These are phyloP conservation scores for Ceratocystis papillata DNA, from an alignment of 2,329 filamentous ascomycete genomes.

Conservation along the genomic window DNA sequence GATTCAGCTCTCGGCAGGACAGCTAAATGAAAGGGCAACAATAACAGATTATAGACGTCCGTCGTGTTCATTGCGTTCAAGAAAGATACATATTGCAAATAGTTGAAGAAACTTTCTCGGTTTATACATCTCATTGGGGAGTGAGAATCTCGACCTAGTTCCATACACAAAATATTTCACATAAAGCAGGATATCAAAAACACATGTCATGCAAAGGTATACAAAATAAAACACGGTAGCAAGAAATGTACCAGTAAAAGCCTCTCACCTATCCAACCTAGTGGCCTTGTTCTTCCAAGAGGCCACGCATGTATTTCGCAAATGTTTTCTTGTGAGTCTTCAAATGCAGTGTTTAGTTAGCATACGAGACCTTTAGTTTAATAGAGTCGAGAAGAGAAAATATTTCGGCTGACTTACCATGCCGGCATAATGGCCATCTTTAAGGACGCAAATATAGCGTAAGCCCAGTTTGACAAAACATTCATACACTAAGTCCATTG, in stretches of 20 bases:
- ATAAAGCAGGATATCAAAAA: not conserved
- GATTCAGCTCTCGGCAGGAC: not conserved
- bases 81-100: too few relatives aligned
- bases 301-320: slow-evolving; percentile 82
- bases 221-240: not conserved
- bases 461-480: slow-evolving; percentile 91
- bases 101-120: too few relatives aligned
- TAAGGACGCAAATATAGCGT: slow-evolving; percentile 80
- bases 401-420: slow-evolving; percentile 50
- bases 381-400: not conserved
- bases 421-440: slow-evolving; percentile 75
- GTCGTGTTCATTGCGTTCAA: too few relatives aligned
- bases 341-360: not conserved
- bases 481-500: slow-evolving; percentile 92
- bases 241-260: not conserved
- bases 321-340: slow-evolving; percentile 92
- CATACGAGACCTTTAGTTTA: not conserved
- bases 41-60: not conserved
- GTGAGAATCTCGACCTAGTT: too few relatives aligned
- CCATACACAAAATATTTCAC: not conserved
- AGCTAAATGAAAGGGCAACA: not conserved
- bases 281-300: slow-evolving; percentile 46
- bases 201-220: slow-evolving; percentile 12
- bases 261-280: slow-evolving; percentile 13
- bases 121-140: too few relatives aligned